A percentile compares a stretch with the other conserved stretches of the same genome.
Conservation (phyloP, 805 yeast genomes). For the Yarrowia bubula region DNA sequence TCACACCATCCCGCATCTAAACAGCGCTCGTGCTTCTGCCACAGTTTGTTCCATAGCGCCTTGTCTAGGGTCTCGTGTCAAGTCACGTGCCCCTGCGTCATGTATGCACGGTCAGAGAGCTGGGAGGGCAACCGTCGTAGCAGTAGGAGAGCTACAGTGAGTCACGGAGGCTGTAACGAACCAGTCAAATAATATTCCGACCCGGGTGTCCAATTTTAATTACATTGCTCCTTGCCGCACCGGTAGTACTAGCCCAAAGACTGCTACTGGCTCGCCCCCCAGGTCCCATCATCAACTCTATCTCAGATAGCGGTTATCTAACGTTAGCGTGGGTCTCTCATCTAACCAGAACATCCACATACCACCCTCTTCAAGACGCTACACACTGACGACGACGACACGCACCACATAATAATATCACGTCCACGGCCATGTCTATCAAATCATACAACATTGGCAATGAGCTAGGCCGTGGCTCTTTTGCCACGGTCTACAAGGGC, state of each 20-base stretch:
- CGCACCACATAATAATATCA: neutral
- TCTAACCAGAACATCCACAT: neutral
- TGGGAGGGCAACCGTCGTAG: neutral
- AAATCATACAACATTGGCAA: slow-evolving; percentile 56
- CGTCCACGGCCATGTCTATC: neutral
- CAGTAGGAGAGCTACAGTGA: neutral
- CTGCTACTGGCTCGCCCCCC: neutral
- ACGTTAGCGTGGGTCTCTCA: neutral
- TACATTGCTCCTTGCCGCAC: neutral
- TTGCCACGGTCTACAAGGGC: slow-evolving; percentile 94
- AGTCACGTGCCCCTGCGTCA: slow-evolving; percentile 24
- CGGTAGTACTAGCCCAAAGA: neutral
- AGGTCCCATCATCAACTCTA: neutral
- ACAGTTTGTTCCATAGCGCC: neutral
- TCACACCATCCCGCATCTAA: no score
- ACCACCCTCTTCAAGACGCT: neutral
- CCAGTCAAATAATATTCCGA: neutral
- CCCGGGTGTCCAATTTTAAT: no score
- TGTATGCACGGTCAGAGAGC: neutral
- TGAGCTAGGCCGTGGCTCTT: slow-evolving; percentile 93
- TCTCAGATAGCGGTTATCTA: slow-evolving; percentile 22
- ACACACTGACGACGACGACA: neutral
- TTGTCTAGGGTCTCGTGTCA: neutral
- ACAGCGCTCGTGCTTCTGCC: neutral
- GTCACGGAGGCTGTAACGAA: neutral